Evolutionary conservation across 495 filamentous ascomycete species (phyloP).

Genomic region (Rhizodiscina lignyota): DNA sequence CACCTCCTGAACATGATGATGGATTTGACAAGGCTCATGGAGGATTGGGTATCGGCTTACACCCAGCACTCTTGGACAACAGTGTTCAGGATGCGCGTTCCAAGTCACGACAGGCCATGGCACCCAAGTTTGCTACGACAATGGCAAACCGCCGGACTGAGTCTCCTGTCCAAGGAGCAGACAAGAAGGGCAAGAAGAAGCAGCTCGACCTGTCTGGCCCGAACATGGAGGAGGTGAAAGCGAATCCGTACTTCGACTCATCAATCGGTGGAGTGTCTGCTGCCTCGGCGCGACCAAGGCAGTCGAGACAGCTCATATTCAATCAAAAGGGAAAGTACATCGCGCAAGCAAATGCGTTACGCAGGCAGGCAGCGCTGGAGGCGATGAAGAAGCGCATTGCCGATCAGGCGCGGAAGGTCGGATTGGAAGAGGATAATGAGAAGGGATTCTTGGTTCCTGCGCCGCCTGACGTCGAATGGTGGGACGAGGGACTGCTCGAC

Average conservation of each 20-base stretch:
- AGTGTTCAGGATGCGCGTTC: constrained; percentile 42
- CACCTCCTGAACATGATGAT: constrained; percentile 29
- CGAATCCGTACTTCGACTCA: constrained; percentile 79
- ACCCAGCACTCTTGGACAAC: constrained; percentile 59
- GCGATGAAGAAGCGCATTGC: constrained; percentile 89
- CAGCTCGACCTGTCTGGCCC: constrained; percentile 55
- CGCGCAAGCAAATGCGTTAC: constrained; percentile 71
- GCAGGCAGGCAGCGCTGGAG: constrained; percentile 76
- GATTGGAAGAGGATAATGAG: constrained; percentile 84
- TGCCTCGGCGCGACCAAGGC: constrained; percentile 42
- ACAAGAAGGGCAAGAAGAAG: constrained; percentile 28
- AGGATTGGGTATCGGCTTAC: constrained; percentile 76
- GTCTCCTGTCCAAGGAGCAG: constrained; percentile 26
- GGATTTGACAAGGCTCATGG: constrained; percentile 40
- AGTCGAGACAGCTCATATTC: constrained; percentile 65
- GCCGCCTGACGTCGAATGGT: constrained; percentile 91
- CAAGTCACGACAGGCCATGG: constrained; percentile 33
- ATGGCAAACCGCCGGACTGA: constrained; percentile 42
- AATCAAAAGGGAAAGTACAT: constrained; percentile 97
- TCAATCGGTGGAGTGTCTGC: constrained; percentile 47
- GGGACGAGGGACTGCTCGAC: constrained; percentile 77
- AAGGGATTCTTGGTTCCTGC: constrained; percentile 70
- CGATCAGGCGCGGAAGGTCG: constrained; percentile 63
- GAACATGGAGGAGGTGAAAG: constrained; percentile 46
- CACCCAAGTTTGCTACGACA: constrained; percentile 40